Conservation (phyloP, 2,329 filamentous ascomycete genomes). For the Cordyceps pruinosa region DNA sequence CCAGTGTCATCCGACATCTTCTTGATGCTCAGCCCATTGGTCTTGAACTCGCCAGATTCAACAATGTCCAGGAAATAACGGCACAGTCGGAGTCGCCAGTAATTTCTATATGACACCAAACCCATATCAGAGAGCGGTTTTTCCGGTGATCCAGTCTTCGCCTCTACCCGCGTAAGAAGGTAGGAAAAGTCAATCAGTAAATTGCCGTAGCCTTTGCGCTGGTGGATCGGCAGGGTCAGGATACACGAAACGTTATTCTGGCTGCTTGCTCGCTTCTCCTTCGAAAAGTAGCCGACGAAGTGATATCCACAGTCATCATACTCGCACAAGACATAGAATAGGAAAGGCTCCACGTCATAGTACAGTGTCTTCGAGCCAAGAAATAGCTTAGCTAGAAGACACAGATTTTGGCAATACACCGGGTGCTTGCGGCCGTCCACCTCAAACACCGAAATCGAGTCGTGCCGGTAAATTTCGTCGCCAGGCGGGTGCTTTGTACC, state of each 20-base stretch:
- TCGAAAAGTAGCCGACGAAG: slow-evolving; percentile 98
- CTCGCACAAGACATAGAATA: slow-evolving; percentile 96
- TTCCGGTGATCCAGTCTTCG: slow-evolving; percentile 91
- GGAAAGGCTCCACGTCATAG: slow-evolving; percentile 93
- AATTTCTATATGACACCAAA: slow-evolving; percentile 91
- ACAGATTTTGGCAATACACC: slow-evolving; percentile 97
- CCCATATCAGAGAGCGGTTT: slow-evolving; percentile 98
- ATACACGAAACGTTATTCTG: slow-evolving; percentile 98
- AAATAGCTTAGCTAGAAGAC: slow-evolving; percentile 91
- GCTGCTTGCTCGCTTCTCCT: slow-evolving; percentile 90
- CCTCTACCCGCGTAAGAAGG: slow-evolving; percentile 84
- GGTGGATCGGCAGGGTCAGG: slow-evolving; percentile 88
- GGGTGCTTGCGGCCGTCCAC: slow-evolving; percentile 96
- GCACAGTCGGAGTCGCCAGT: slow-evolving; percentile 88
- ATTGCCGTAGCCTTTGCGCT: slow-evolving; percentile 94
- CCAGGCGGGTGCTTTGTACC: slow-evolving; percentile 93
- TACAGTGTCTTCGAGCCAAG: slow-evolving; percentile 98
- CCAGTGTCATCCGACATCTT: slow-evolving; percentile 82
- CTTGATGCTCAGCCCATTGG: slow-evolving; percentile 51
- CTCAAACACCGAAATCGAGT: slow-evolving; percentile 90
- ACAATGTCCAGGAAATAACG: slow-evolving; percentile 62
- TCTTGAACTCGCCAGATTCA: slow-evolving; percentile 24
- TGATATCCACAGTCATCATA: slow-evolving; percentile 89
- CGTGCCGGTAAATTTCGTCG: slow-evolving; percentile 93
- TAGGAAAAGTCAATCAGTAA: slow-evolving; percentile 98